phyloP scores from a whole-genome alignment of 2,329 filamentous ascomycete species.

The Aspergillus melleus region DNA sequence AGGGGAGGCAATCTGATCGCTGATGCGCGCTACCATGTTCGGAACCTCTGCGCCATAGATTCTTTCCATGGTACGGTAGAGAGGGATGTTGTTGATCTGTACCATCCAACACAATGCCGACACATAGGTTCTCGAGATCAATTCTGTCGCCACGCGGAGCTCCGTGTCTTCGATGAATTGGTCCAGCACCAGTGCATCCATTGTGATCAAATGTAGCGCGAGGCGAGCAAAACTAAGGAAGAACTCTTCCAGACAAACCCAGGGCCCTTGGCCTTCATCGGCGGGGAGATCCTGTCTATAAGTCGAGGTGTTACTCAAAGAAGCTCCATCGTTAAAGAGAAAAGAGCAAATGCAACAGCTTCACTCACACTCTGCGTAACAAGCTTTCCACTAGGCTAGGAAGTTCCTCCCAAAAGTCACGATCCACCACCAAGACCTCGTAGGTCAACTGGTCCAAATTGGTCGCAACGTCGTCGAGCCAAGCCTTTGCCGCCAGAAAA shows the following conservation, averaged over 20 bases:
- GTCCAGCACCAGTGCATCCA: slow-evolving; percentile 40
- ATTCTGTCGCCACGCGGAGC: slow-evolving; percentile 23
- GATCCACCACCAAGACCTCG: slow-evolving; percentile 39
- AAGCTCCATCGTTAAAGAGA: background rate
- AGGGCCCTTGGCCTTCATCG: slow-evolving; percentile 30
- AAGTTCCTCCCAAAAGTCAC: slow-evolving; percentile 48
- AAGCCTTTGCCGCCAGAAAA: slow-evolving; percentile 41
- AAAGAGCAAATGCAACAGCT: background rate
- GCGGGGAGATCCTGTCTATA: slow-evolving; percentile 33
- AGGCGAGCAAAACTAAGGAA: slow-evolving; percentile 42
- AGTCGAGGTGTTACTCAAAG: slow-evolving; percentile 3
- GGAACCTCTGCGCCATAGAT: slow-evolving; percentile 28
- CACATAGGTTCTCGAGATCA: slow-evolving; percentile 37
- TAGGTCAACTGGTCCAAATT: slow-evolving; percentile 35
- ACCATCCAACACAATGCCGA: slow-evolving; percentile 37
- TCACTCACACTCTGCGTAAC: slow-evolving; percentile 40
- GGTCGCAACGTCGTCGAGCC: slow-evolving; percentile 42
- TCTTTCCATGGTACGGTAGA: slow-evolving; percentile 36
- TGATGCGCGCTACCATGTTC: slow-evolving; percentile 30
- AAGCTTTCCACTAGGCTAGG: slow-evolving; percentile 42
- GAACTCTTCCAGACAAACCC: slow-evolving; percentile 42
- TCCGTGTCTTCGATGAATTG: slow-evolving; percentile 30
- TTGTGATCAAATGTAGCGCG: slow-evolving; percentile 40
- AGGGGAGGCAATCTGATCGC: slow-evolving; percentile 27
- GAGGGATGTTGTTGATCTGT: slow-evolving; percentile 35